Evolutionary conservation across 179 eudicot genomes (phyloP), one percentile per base, ranked within the genome.

Genomic region (Sideroxylon spinosum): DNA sequence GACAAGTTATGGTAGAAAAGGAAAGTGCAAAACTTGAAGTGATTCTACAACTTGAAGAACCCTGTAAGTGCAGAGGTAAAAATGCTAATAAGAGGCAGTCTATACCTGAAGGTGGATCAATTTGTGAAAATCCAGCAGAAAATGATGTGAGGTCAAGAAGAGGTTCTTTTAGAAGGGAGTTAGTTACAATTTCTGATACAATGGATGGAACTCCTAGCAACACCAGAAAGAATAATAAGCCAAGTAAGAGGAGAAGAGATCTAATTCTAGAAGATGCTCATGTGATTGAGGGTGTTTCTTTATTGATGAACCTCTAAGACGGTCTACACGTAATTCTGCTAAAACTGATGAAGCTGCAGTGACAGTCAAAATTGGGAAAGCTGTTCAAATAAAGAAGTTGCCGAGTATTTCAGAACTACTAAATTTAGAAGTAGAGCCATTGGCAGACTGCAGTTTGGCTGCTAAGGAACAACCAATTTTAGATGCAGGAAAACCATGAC

Each of bases 21-120:
- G 63, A 71, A 50, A 73, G 20, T 9, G 56, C 44, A 37, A 37
- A 37, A 37, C 44, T 37, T 37, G 73, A 81, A 77, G 50, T 64
- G 60, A 74, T 71, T 81, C 71, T 65, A 67, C 71, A 66, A 48
- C 59, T 78, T 26, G 76, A 78, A 55, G 65, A 82, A 37, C 44
- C 44, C 44, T 37, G 6, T 3, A 37, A 37, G 44, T 37, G 44
- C 44, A 37, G 44, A 37, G 44, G 44, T 37, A 17, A 72, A 28
- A 23, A 72, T 56, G 10, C 22, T 25, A 59, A 20, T 53, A 62
- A 48, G 23, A 37, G 0, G 23, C 64, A 62, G 11, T 23, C 50
- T 19, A 19, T 37, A 6, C 44, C 44, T 23, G 76, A 49, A 49
- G 76, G 52, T 57, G 66, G 37, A 37, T 60, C 68, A 16, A 74